Evolutionary conservation across 768 basidiomycete genomes (phyloP), one percentile per base, ranked within the genome.

Genomic region (Lactifluus volemus): DNA sequence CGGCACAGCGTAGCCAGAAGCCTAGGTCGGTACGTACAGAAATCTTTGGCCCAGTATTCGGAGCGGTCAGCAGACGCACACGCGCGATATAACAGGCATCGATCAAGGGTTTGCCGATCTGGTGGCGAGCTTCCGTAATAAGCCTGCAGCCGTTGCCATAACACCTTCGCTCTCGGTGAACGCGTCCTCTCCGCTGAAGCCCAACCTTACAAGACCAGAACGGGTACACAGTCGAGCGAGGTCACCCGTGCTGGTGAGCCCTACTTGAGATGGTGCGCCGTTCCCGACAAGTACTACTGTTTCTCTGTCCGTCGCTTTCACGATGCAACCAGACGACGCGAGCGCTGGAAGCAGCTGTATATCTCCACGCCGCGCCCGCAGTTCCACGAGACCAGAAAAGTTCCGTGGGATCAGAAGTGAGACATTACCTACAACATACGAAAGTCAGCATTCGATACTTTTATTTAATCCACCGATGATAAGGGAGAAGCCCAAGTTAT

Each of bases 391-490:
- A 34, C 64, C 61, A 41, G 56, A 53, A 53, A 58, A 65, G 52
- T 25, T 63, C 55, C 61, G 64, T 50, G 64, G 64, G n/a, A 65
- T 53, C 41, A 65, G 55, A 53, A 65, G 52, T 48, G 59, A 42
- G 30, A 63, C 44, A 54, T 63, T 63, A 50, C 62, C 62, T 63
- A 55, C 45, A 58, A 58, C 36, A 41, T 29, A 19, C 21, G 61
- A 49, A 62, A 58, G 61, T 62, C 51, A 62, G 61, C 34, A 44
- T 53, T 25, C 32, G 15, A 52, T 38, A 19, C 47, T 42, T 51
- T 52, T 56, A 44, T 36, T 54, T 15, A 47, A 60, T 51, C 29
- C 34, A 53, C 41, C 25, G 34, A 59, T 32, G 49, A 60, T 54
- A 50, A 55, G 42, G 29, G 25, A 54, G 59, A 60, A 51, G 59